Conservation (phyloP, 1,284 basidiomycete genomes). For the Cronartium quercuum region DNA sequence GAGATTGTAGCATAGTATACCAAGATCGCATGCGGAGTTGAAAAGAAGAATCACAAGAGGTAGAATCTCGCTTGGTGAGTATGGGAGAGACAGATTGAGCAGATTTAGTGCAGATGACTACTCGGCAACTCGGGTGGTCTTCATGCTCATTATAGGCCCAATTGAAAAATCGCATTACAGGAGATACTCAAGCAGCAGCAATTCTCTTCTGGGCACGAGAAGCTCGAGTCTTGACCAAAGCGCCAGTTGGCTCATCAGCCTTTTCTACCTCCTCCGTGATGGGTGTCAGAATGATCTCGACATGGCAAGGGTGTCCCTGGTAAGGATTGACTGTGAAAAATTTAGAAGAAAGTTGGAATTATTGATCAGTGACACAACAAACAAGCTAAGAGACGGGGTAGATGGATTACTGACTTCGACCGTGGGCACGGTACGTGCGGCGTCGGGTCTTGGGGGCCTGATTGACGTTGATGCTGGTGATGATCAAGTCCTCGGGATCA, state of each 20-base stretch:
- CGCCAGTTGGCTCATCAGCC: conserved; percentile 24
- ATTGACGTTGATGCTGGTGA: conserved; percentile 97
- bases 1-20: no score
- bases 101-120: no score
- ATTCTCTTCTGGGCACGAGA: conserved; percentile 22
- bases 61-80: no score
- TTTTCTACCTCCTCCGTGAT: conserved; percentile 37
- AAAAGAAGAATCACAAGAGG: no score
- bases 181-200: conserved; percentile 21
- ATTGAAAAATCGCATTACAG: background rate
- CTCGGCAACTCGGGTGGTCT: background rate
- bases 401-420: conserved; percentile 59
- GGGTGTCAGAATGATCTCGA: conserved; percentile 58
- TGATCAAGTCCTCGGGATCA: conserved; percentile 80
- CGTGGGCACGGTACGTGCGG: conserved; percentile 98
- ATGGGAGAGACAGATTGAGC: background rate
- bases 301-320: conserved; percentile 86
- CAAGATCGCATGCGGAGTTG: no score
- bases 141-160: background rate
- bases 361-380: conserved; percentile 40
- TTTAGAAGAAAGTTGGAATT: conserved; percentile 60
- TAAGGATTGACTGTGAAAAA: conserved; percentile 49
- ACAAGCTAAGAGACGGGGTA: no score
- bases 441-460: conserved; percentile 99
- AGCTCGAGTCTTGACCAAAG: conserved; percentile 18